Evolutionary conservation across 2,329 filamentous ascomycete genomes (phyloP).

Genomic region (Aspergillus sp.): DNA sequence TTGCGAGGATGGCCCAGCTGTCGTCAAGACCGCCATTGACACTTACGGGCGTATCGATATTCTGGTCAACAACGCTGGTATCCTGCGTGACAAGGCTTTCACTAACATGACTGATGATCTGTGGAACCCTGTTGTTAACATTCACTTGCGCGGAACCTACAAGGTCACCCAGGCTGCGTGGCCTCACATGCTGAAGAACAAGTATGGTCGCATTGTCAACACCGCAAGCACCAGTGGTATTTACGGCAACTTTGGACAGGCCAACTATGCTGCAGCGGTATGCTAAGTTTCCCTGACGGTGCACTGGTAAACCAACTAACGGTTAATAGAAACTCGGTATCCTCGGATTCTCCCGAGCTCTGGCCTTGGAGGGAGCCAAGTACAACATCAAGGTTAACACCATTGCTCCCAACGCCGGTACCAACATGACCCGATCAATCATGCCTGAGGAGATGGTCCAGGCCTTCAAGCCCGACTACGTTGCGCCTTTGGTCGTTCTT

Average conservation of each 20-base stretch:
- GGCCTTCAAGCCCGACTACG: slow-evolving; percentile 98
- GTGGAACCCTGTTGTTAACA: slow-evolving; percentile 89
- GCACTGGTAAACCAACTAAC: slow-evolving; percentile 6
- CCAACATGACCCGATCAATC: slow-evolving; percentile 89
- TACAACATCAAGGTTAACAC: slow-evolving; percentile 99
- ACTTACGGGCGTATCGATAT: slow-evolving; percentile 92
- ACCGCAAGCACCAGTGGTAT: slow-evolving; percentile 96
- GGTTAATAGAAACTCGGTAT: slow-evolving; percentile 75
- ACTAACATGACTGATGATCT: slow-evolving; percentile 93
- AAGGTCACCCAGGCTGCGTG: slow-evolving; percentile 96
- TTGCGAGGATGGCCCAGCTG: slow-evolving; percentile 85
- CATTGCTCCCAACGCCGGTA: slow-evolving; percentile 95
- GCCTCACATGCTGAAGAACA: slow-evolving; percentile 97
- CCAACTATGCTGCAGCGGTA: slow-evolving; percentile 91
- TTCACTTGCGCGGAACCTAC: slow-evolving; percentile 92
- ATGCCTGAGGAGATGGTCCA: slow-evolving; percentile 97
- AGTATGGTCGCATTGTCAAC: slow-evolving; percentile 96
- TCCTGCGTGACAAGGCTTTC: slow-evolving; percentile 96
- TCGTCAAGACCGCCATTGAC: slow-evolving; percentile 92
- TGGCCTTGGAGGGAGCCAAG: slow-evolving; percentile 90
- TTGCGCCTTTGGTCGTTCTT: slow-evolving; percentile 86
- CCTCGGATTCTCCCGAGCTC: slow-evolving; percentile 87
- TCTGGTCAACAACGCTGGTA: slow-evolving; percentile 96
- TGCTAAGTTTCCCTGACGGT: slow-evolving; percentile 39
- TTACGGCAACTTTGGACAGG: slow-evolving; percentile 98